Conservation (phyloP, 1,139 yeast species). For the Geotrichum aggregatum region DNA sequence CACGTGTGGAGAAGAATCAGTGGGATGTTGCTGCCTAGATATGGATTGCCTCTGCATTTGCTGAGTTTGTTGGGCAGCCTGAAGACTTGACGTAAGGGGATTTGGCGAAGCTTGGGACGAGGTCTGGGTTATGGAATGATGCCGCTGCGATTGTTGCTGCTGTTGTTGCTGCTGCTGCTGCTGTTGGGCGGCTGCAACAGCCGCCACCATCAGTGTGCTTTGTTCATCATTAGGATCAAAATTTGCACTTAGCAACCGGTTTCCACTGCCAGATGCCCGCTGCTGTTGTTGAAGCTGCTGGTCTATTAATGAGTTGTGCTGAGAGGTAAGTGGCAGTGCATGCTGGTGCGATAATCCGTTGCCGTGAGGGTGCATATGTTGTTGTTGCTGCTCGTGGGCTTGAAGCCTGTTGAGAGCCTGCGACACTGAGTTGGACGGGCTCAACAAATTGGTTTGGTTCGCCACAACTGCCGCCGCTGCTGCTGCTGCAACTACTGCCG, state of each 20-base stretch:
- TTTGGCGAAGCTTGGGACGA: too few species aligned
- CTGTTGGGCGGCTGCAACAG: slow-evolving; percentile 14
- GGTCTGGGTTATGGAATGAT: too few species aligned
- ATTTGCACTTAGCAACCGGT: slow-evolving; percentile 5
- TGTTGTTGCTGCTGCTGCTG: slow-evolving; percentile 21
- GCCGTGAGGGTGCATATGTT: too few species aligned
- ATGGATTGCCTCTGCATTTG: neutral
- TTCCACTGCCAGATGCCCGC: too few species aligned
- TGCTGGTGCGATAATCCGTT: too few species aligned
- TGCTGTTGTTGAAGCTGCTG: slow-evolving; percentile 2
- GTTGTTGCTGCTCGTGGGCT: neutral
- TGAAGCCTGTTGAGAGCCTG: neutral
- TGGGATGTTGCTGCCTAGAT: too few species aligned
- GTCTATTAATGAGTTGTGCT: too few species aligned
- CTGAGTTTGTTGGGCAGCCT: neutral
- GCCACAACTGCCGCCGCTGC: slow-evolving; percentile 28
- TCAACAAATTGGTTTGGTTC: slow-evolving; percentile 5
- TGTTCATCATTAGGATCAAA: slow-evolving; percentile 14
- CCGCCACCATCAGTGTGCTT: slow-evolving; percentile 12
- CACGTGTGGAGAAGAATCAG: neutral
- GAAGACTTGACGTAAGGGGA: neutral
- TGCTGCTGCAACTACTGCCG: slow-evolving; percentile 26
- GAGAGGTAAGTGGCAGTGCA: too few species aligned
- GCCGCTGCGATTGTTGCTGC: slow-evolving; percentile 2
- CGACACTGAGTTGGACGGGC: neutral